Base-by-base conservation (phyloP, 352 stramenopile genomes). In the Globisporangium viniferum region DNA sequence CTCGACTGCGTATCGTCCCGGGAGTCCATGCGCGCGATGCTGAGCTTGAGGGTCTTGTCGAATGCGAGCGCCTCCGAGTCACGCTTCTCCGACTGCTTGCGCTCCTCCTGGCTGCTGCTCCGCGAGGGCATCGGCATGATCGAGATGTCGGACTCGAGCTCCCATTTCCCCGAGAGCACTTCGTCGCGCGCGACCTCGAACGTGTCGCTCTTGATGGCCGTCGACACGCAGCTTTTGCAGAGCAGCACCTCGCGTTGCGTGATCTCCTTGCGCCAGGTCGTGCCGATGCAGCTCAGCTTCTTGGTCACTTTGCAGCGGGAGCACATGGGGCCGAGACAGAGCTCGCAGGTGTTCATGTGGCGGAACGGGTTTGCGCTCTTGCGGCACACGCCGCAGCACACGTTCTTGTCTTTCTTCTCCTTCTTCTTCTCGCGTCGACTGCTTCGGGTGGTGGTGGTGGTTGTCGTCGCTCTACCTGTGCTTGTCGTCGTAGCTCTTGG, bases 361-460 rank as follows among this genome's bases (percentile, higher is more conserved):
- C 59, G 58, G 10, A 71, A 66, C 36, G 35, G 10, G 24, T 62
- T 62, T 22, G 58, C 41, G 35, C 44, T 70, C 57, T 65, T 70
- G 6, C 64, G 56, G 6, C 64, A 70, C 24, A 70, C 64, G 8
- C 18, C 46, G 15, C 64, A 70, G 24, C 69, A 68, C 0, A 46
- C 64, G 20, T 39, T 73, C 58, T 31, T 58, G 15, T 60, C 56
- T n/a, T 73, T 64, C n/a, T 29, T 56, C 29, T 73, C 72, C 49
- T 76, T 75, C 36, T 73, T 73, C 54, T 76, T 75, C 54, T 62
- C 59, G n/a, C 74, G 70, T 9, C 56, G 56, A 22, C 33, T 48
- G 20, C 31, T 20, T 8, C 31, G 20, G 15, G 29, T 35, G 29
- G 33, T 58, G 57, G 5, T 20, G 35, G 39, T 53, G 5, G 31